Base-by-base conservation (phyloP, 2,329 filamentous ascomycete species). In the Bipolaris zeicola region DNA sequence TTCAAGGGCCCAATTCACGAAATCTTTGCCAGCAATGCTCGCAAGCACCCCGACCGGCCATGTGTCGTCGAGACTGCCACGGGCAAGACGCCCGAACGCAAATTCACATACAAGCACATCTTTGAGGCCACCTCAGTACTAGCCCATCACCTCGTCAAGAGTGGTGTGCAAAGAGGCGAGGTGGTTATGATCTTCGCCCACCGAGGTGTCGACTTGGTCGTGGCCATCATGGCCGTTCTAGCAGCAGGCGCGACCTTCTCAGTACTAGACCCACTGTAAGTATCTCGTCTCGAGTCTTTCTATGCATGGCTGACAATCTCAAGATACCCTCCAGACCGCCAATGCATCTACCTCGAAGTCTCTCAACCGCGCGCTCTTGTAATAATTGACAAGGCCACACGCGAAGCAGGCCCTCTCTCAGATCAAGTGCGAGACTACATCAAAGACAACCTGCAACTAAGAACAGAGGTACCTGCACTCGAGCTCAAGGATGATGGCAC, bases 161-260 rank as follows among this genome's bases (percentile, higher is more conserved):
- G 87, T 67, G 92, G 93, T 55, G 82, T 92, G 61, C 82, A 87
- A 57, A 82, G 87, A 64, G 92, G 92, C 7, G 92, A 98, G 71
- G 92, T 96, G 2, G 92, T 96, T 68, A 96, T 96, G 91, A 90
- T 95, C 61, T 97, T 88, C 72, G 91, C 91, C 53, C 85, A 96
- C 77, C 87, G 93, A 55, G 87, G 87, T 54, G 92, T 96, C 33
- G 91, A 91, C 66, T 77, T 91, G 38, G 88, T 90, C 0, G 86
- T 90, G 6, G 87, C 89, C 34, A 87, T 92, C 51, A 96, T 96
- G 91, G 93, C 92, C 57, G 79, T 80, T 3, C 71, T 84, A 47
- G 83, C 82, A 57, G 83, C 85, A 36, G 85, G 85, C 54, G 85
- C 83, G 7, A 85, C 83, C 34, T 83, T 86, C 73, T 85, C 82